Conservation (phyloP, 129 eudicot genomes). For the Tanacetum coccineum region DNA sequence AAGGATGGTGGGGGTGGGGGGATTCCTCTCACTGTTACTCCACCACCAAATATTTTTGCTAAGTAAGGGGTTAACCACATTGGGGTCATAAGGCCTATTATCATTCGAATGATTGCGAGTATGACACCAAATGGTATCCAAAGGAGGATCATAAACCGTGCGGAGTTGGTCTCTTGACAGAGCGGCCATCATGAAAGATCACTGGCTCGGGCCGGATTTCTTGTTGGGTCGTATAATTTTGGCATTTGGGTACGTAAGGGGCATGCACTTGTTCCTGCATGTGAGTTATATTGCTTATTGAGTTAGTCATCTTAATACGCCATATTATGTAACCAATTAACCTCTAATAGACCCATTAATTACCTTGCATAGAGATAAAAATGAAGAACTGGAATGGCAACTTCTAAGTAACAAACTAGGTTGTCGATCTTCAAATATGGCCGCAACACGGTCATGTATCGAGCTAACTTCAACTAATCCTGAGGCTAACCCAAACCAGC, state of each 20-base stretch:
- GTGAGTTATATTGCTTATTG: neutral
- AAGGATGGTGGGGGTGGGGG: conserved; percentile 61
- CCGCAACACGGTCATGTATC: conserved; percentile 27
- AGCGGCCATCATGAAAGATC: conserved; percentile 88
- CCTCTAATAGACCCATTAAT: conserved; percentile 4
- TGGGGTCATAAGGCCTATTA: conserved; percentile 42
- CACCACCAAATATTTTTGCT: conserved; percentile 46
- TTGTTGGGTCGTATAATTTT: conserved; percentile 20
- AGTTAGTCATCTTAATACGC: neutral
- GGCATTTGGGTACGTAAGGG: conserved; percentile 31
- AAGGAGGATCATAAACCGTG: conserved; percentile 53
- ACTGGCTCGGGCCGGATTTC: conserved; percentile 69
- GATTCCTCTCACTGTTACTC: conserved; percentile 51
- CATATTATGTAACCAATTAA: too few relatives aligned
- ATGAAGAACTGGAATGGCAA: conserved; percentile 26
- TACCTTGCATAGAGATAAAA: conserved; percentile 63
- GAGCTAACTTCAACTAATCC: conserved; percentile 46
- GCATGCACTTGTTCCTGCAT: conserved; percentile 54
- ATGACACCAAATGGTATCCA: conserved; percentile 76
- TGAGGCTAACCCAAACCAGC: conserved; percentile 59
- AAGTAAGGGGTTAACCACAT: conserved; percentile 48
- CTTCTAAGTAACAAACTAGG: conserved; percentile 56
- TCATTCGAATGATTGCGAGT: conserved; percentile 50
- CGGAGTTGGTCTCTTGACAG: conserved; percentile 72
- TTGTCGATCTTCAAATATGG: conserved; percentile 38